Evolutionary conservation across 768 basidiomycete species (phyloP).

Genomic region (Amanita subjunquillea): DNA sequence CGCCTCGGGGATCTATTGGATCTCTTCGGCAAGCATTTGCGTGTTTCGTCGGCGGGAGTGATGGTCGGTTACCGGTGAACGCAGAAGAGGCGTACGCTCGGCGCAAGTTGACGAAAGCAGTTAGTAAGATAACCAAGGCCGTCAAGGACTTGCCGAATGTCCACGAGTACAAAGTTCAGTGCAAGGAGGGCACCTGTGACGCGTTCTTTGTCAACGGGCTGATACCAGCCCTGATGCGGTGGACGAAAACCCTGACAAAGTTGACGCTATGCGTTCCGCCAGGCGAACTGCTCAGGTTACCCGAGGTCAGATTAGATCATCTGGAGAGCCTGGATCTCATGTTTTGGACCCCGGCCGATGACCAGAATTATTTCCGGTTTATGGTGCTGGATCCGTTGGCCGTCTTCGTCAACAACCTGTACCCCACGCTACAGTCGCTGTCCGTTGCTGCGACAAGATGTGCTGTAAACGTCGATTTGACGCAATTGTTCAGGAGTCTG

Average conservation of each 20-base stretch:
- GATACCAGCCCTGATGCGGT: conserved; percentile 20
- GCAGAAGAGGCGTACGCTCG: conserved; percentile 22
- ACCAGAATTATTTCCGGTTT: conserved; percentile 19
- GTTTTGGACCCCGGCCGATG: conserved; percentile 21
- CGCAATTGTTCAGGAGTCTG: conserved; percentile 24
- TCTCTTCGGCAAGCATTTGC: conserved; percentile 16
- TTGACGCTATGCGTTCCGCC: conserved; percentile 30
- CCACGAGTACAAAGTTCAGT: conserved; percentile 27
- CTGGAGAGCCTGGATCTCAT: conserved; percentile 25
- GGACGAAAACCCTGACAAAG: conserved; percentile 20
- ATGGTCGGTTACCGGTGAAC: conserved; percentile 18
- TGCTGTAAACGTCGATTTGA: conserved; percentile 29
- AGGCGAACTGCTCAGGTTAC: conserved; percentile 22
- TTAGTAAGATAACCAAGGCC: conserved; percentile 19
- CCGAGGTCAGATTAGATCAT: conserved; percentile 20
- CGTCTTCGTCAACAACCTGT: conserved; percentile 35
- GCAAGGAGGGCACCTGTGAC: conserved; percentile 26
- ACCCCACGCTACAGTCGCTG: conserved; percentile 25
- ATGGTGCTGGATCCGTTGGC: conserved; percentile 26
- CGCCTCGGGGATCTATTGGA: conserved; percentile 19
- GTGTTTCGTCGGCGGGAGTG: conserved; percentile 8
- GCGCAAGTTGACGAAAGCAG: conserved; percentile 25
- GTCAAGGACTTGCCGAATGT: conserved; percentile 22
- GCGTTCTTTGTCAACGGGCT: conserved; percentile 27
- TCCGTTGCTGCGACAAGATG: conserved; percentile 23